These are phyloP conservation scores for Inonotus obliquus DNA, from an alignment of 1,284 basidiomycete genomes.

Conservation along the genomic window DNA sequence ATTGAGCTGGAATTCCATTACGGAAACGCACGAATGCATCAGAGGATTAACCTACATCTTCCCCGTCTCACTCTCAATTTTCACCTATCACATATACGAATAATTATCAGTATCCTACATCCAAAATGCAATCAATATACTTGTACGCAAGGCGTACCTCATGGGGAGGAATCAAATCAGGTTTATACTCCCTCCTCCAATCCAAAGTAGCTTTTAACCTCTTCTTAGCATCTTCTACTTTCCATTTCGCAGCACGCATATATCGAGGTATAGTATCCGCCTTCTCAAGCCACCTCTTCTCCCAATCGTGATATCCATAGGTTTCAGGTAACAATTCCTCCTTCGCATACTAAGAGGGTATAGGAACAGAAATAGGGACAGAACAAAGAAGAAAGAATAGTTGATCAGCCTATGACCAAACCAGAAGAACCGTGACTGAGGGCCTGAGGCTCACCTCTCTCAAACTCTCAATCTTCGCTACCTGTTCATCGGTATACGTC, in stretches of 20 bases:
- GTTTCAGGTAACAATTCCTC: slow-evolving; percentile 55
- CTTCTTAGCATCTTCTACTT: slow-evolving; percentile 68
- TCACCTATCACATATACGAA: slow-evolving; percentile 35
- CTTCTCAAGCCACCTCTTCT: slow-evolving; percentile 68
- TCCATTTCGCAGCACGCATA: slow-evolving; percentile 83
- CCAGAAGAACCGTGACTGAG: neutral
- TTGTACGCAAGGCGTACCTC: slow-evolving; percentile 43
- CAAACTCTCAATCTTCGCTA: slow-evolving; percentile 52
- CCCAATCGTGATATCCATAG: slow-evolving; percentile 73
- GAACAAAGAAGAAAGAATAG: neutral
- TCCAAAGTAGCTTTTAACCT: slow-evolving; percentile 73
- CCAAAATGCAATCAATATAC: no score
- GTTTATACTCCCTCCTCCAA: slow-evolving; percentile 78
- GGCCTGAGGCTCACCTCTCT: slow-evolving; percentile 43
- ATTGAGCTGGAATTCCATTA: neutral
- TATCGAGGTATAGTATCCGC: slow-evolving; percentile 76
- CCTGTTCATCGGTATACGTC: slow-evolving; percentile 61
- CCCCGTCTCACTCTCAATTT: slow-evolving; percentile 74
- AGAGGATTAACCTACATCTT: slow-evolving; percentile 66
- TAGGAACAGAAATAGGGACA: slow-evolving; percentile 7
- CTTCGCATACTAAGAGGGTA: slow-evolving; percentile 74
- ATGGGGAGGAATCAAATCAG: slow-evolving; percentile 75
- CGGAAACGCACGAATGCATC: neutral
- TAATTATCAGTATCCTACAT: neutral
- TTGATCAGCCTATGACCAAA: neutral